Evolutionary conservation across 352 stramenopile species (phyloP), one percentile per base, ranked within the genome.

Genomic region (Nothophytophthora sp.): DNA sequence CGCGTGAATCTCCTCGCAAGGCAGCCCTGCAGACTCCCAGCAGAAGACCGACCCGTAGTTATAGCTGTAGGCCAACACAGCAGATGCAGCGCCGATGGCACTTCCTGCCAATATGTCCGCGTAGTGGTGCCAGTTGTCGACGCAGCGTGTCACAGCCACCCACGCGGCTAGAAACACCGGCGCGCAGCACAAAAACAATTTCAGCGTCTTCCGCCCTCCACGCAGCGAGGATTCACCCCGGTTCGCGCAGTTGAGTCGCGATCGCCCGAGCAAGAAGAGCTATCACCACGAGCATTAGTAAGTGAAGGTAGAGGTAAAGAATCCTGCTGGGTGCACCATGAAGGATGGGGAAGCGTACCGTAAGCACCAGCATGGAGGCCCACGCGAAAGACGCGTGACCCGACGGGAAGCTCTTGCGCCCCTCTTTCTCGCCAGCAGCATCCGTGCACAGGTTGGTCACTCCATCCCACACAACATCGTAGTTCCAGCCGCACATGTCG

Each of bases 71-170:
- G 67, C 73, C 19, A 87, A 67, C 8, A 57, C 12, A 9, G 76
- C 72, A 1, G 69, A 68, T 0, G 70, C 60, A 12, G 52, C 63
- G 18, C 80, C 76, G 25, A 90, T 83, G 15, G 81, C 58, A 19
- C 62, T 77, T 16, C 79, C 79, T n/a, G 86, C 82, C 45, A 90
- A 30, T 22, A 75, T 90, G 50, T 92, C 83, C 24, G 55, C 79
- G 63, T 92, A 94, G 60, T 94, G 76, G 48, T 94, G 83, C 83
- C 83, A 92, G 51, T 94, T 94, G 64, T 92, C 83, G 40, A 90
- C 74, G 23, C 79, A 86, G 38, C 83, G 83, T 13, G 83, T 87
- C 23, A 92, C 60, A 2, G 74, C 65, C 30, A 92, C 75, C 83
- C 83, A 94, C 2, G 81, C 36, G 16, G 83, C 81, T 11, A 92